Evolutionary conservation across 1,284 basidiomycete genomes (phyloP), one percentile per base, ranked within the genome.

Genomic region (Ganoderma resinaceum): DNA sequence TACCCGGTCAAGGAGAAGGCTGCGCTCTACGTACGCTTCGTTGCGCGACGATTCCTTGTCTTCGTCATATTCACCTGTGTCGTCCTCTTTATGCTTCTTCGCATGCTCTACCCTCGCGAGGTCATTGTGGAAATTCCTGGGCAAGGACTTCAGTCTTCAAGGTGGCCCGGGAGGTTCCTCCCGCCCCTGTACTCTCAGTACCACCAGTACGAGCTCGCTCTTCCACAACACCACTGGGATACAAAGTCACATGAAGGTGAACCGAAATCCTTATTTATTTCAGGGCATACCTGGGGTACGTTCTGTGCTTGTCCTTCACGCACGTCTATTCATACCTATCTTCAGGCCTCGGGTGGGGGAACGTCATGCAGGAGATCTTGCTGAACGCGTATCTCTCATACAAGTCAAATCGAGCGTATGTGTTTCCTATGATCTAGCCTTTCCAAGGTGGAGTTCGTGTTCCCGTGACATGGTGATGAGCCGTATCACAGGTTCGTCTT

Each of bases 301-400:
- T 3, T 52, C 46, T 26, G 6, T 7, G 20, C 16, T 18, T 18
- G 12, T 42, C 7, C 23, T 52, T 52, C 1, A 55, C 16, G 12
- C 52, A 12, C 23, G 9, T 16, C 37, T 43, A 5, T 20, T 20
- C 0, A 6, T 29, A 11, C 18, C 46, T 37, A 14, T 33, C 6
- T n/a, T 5, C 7, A 72, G 71, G 63, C 0, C 61, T 64, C 11
- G 71, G 71, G 1, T 89, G 87, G 87, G 88, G 88, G 7, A 89
- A 89, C 66, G 80, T 77, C 4, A 80, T 89, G 78, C 85, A 89
- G 63, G 87, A 88, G 65, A 81, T 85, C 67, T 58, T 87, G 2
- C 71, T 88, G 57, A 84, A 84, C 64, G 80, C 86, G 0, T 80
- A 86, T 58, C 75, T 89, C 1, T 85, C 88, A 0, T 80, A 83